Evolutionary conservation across 495 filamentous ascomycete species (phyloP), one percentile per base, ranked within the genome.

Genomic region (Penicillium diatomitis): DNA sequence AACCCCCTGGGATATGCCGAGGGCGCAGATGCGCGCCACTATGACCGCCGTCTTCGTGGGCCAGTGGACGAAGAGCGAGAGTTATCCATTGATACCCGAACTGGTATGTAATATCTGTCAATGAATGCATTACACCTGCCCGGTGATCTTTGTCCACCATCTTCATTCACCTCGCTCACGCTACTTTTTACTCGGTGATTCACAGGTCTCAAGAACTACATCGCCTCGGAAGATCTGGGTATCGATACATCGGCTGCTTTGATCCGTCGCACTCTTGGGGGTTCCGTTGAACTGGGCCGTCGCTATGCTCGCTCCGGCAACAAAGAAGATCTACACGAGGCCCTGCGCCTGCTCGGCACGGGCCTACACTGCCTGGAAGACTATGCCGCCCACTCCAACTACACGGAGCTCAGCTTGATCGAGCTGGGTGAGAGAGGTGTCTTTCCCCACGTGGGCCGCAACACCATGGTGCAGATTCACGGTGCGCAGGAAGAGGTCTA

Each of bases 291-390:
- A 47, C 72, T 94, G 1, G 90, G 79, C 33, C 82, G 89, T 49
- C 77, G 70, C 12, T 95, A 88, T 62, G 75, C 68, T 38, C 68
- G 69, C 11, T 79, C 67, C 38, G 47, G 69, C 6, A 77, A 86
- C 54, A 82, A 90, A 53, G 72, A 74, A 28, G 89, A 92, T 54
- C 74, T 92, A 4, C 81, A 90, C 60, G 90, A 96, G 69, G 87
- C 89, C 44, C 70, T 96, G 11, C 81, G 90, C 46, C 73, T 95
- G 6, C 63, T 96, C 44, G 90, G 90, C 12, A 96, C 90, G 37
- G 90, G 84, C 4, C 74, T 86, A 44, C 90, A 96, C 70, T 94
- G 88, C 53, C 68, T 96, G n/a, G 90, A 96, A 74, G 89, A 96
- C 59, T 96, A 80, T 67, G 83, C 88, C 10, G 90, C 90, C 37